Conservation (phyloP, 2,329 filamentous ascomycete genomes). For the Aspergillus pseudoterreus region DNA sequence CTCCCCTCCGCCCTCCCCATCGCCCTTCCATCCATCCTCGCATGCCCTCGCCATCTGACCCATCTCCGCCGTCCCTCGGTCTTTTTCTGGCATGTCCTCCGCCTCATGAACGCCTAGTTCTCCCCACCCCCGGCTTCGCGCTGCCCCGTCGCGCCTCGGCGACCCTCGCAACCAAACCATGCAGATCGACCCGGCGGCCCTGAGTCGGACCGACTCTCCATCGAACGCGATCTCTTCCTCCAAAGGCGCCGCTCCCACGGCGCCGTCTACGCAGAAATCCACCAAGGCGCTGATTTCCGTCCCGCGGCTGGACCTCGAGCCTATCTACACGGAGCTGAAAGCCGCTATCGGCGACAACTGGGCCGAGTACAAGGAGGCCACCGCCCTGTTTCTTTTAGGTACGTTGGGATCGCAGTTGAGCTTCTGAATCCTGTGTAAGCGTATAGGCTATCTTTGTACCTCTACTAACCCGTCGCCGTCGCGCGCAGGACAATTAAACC, state of each 20-base stretch:
- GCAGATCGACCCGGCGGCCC: constrained; percentile 45
- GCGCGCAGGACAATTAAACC: constrained; percentile 53
- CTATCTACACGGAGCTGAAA: constrained; percentile 60
- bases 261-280: constrained; percentile 41
- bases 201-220: constrained; percentile 41
- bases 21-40: constrained; percentile 19
- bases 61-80: constrained; percentile 9
- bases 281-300: constrained; percentile 51
- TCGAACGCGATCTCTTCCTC: constrained; percentile 29
- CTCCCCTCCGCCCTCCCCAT: constrained; percentile 21
- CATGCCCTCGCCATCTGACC: constrained; percentile 5
- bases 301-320: constrained; percentile 61
- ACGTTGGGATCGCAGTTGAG: constrained; percentile 13
- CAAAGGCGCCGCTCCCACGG: constrained; percentile 28
- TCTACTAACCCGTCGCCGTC: background rate
- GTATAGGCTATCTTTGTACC: constrained; percentile 17
- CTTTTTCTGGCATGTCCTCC: constrained; percentile 15
- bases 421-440: too few species aligned
- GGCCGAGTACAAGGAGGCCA: constrained; percentile 57
- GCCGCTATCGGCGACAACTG: constrained; percentile 57
- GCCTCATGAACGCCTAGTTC: constrained; percentile 39
- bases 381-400: constrained; percentile 58
- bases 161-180: constrained; percentile 29
- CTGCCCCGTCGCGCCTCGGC: constrained; percentile 34
- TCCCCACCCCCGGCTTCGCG: constrained; percentile 36